phyloP scores from a whole-genome alignment of 257 asterid species.

The Solanum phureja region DNA sequence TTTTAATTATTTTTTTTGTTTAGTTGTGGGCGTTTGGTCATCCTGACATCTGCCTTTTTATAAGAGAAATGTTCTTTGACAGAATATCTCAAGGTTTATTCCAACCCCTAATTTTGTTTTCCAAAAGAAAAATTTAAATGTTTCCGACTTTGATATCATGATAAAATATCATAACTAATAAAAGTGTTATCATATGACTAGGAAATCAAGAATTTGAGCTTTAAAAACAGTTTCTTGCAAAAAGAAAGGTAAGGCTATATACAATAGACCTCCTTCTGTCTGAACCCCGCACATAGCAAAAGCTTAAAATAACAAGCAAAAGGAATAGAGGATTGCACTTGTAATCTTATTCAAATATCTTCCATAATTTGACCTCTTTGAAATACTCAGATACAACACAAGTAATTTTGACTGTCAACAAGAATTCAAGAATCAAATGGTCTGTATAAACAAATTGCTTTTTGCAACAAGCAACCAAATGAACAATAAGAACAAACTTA shows the following conservation, averaged over 20 bases:
- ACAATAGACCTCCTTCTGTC: neutral
- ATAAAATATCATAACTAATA: too few species aligned
- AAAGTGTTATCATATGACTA: neutral
- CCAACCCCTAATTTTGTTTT: neutral
- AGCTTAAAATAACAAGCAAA: neutral
- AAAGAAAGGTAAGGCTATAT: neutral
- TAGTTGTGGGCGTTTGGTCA: neutral
- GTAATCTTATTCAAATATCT: neutral
- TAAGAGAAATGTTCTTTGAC: neutral
- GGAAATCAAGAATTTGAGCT: rapidly evolving
- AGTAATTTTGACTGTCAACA: neutral
- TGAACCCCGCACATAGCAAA: neutral
- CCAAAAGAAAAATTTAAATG: too few species aligned
- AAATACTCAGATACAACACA: neutral
- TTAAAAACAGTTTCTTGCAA: rapidly evolving
- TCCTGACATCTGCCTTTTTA: too few species aligned
- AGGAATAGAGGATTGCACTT: neutral
- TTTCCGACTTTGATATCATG: too few species aligned
- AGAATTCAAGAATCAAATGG: neutral
- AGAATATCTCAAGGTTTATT: neutral
- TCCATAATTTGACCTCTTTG: neutral
- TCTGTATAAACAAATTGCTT: neutral
- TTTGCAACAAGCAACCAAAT: neutral
- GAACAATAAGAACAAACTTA: neutral
- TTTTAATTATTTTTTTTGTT: too few species aligned